Base-by-base conservation (phyloP, 768 basidiomycete species). In the Butyriboletus loyo region DNA sequence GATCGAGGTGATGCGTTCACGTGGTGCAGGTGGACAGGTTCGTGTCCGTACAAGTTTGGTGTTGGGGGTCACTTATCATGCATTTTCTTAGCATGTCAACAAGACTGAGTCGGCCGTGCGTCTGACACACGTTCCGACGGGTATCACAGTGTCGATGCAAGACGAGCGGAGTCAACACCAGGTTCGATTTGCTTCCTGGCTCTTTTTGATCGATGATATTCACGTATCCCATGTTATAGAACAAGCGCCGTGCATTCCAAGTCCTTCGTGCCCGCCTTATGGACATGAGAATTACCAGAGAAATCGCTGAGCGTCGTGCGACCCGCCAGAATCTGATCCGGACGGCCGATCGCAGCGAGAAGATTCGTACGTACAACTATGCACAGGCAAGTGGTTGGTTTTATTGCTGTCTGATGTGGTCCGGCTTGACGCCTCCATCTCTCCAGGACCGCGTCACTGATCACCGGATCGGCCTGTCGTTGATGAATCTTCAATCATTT, bases 21-120 rank as follows among this genome's bases (percentile, higher is more conserved):
- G 92, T n/a, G 97, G 97, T 24, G 96, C 97, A 7, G 97, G 97
- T 40, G 96, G 97, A 15, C 95, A 97, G 78, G 92, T 92, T 55
- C 48, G 75, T 61, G 10, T 38, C 21, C 11, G 25, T 32, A 13
- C 9, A 2, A 19, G 11, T 22, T 19, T 21, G 7, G 38, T 21
- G 22, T 14, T 22, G 11, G n/a, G 19, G 48, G 32, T 42, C 34
- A 28, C 34, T 32, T 19, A 34, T 38, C 21, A 3, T 7, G 11
- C n/a, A 1, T 40, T 13, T 28, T n/a, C 13, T 5, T 53, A 98
- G 88, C 96, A 98, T 71, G 97, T 98, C 63, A 99, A 99, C 73
- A 92, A 88, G 78, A 98, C 97, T 0, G 97, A 99, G 71, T 98
- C 96, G 3, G 96, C 97, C 3, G 94, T 99, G 21, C 86, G 97